phyloP scores from a whole-genome alignment of 768 basidiomycete genomes.

The Lactarius deliciosus region DNA sequence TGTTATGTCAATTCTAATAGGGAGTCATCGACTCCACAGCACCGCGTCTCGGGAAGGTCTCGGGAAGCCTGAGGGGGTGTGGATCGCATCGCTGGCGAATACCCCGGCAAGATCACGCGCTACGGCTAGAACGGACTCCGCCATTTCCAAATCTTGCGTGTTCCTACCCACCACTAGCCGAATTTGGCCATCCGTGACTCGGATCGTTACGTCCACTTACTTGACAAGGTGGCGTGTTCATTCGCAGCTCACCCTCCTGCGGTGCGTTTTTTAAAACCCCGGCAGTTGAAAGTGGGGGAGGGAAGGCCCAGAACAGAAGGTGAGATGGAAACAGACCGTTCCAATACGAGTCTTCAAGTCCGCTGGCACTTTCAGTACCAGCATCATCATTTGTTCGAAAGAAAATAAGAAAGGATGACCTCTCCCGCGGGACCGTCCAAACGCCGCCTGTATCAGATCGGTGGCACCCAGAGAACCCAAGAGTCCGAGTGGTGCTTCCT shows the following conservation, averaged over 20 bases:
- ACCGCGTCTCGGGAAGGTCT: constrained; percentile 14
- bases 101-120: constrained; percentile 26
- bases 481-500: constrained; percentile 23
- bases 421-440: constrained; percentile 28
- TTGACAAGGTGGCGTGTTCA: constrained; percentile 25
- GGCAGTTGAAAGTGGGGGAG: constrained; percentile 17
- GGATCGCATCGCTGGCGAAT: constrained; percentile 25
- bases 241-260: not conserved
- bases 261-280: constrained; percentile 24
- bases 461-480: constrained; percentile 25
- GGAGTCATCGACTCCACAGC: constrained; percentile 20
- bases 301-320: constrained; percentile 22
- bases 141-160: constrained; percentile 24
- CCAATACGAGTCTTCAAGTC: constrained; percentile 27
- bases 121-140: constrained; percentile 26
- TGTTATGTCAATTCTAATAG: constrained; percentile 28
- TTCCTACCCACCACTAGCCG: constrained; percentile 25
- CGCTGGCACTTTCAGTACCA: constrained; percentile 20
- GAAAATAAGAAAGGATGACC: constrained; percentile 9
- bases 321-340: constrained; percentile 12
- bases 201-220: constrained; percentile 26
- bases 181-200: constrained; percentile 27
- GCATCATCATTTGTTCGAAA: constrained; percentile 24
- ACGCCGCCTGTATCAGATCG: constrained; percentile 27
- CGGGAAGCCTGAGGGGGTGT: constrained; percentile 3